Conservation (phyloP, 73 alveolate species). For the Chromera velia region DNA sequence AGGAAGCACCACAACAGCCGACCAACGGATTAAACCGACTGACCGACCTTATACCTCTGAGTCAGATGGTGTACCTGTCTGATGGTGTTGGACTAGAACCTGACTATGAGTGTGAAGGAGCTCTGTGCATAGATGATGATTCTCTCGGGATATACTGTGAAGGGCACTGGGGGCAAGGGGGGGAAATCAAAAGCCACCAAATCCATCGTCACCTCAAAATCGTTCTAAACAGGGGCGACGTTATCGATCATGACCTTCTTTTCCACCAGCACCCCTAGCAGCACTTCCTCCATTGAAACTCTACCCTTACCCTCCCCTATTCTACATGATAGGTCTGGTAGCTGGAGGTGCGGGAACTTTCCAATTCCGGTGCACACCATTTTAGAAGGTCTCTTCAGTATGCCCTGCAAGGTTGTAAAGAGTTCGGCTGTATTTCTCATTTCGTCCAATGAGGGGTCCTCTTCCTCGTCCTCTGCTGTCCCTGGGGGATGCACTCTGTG, state of each 20-base stretch:
- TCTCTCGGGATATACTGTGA: neutral
- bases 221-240: neutral
- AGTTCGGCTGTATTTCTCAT: too few relatives aligned
- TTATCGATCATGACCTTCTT: neutral
- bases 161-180: neutral
- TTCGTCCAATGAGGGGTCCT: too few relatives aligned
- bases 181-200: neutral
- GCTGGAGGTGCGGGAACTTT: neutral
- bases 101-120: neutral
- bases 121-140: neutral
- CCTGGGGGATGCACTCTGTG: too few relatives aligned
- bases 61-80: neutral
- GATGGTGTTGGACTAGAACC: neutral
- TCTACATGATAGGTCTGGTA: too few relatives aligned
- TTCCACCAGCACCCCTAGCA: neutral
- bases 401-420: too few relatives aligned
- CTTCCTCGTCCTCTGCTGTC: too few relatives aligned
- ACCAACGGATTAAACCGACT: too few relatives aligned
- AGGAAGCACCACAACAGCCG: too few relatives aligned
- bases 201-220: neutral
- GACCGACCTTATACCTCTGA: neutral
- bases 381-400: too few relatives aligned
- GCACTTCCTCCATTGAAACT: neutral
- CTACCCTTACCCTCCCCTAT: too few relatives aligned
- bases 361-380: neutral